A percentile compares a stretch with the other conserved stretches of the same genome.
phyloP scores from a whole-genome alignment of 805 yeast species.

The Metschnikowia gruessii region DNA sequence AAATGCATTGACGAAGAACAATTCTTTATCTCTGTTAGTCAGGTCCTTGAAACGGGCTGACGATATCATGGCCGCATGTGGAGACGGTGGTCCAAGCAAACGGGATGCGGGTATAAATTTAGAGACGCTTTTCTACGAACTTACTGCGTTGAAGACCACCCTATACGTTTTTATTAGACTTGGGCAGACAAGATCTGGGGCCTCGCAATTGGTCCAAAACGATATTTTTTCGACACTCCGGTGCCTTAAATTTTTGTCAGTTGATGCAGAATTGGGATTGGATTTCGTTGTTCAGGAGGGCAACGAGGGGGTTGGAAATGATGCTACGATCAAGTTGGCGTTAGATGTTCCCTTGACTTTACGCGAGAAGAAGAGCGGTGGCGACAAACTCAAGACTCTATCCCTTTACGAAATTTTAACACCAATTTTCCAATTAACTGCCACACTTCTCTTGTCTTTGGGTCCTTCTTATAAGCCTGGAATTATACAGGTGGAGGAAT shows the following conservation, averaged over 20 bases:
- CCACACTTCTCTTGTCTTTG: constrained; percentile 66
- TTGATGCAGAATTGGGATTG: constrained; percentile 81
- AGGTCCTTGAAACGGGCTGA: constrained; percentile 69
- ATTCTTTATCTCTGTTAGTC: constrained; percentile 61
- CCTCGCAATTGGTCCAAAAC: constrained; percentile 69
- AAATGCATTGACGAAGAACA: constrained; percentile 59
- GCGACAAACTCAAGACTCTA: constrained; percentile 22
- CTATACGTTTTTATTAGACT: constrained; percentile 67
- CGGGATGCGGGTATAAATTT: constrained; percentile 36
- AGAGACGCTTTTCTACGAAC: constrained; percentile 62
- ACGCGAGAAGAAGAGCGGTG: constrained; percentile 7
- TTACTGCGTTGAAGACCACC: constrained; percentile 73
- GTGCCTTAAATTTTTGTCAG: constrained; percentile 51
- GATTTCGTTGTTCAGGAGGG: constrained; percentile 43
- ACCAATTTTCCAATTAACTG: constrained; percentile 70
- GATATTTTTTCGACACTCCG: constrained; percentile 65
- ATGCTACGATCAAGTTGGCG: constrained; percentile 39
- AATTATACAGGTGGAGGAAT: constrained; percentile 47
- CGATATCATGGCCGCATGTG: constrained; percentile 47
- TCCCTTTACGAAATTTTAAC: constrained; percentile 66
- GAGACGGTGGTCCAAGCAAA: constrained; percentile 13
- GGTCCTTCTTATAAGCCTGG: constrained; percentile 72
- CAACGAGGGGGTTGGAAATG: constrained; percentile 5
- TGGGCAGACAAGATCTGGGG: constrained; percentile 75
- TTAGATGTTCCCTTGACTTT: constrained; percentile 51